Conservation (phyloP, 371 early-diverging fungal species). For the Mucor circinelloides region DNA sequence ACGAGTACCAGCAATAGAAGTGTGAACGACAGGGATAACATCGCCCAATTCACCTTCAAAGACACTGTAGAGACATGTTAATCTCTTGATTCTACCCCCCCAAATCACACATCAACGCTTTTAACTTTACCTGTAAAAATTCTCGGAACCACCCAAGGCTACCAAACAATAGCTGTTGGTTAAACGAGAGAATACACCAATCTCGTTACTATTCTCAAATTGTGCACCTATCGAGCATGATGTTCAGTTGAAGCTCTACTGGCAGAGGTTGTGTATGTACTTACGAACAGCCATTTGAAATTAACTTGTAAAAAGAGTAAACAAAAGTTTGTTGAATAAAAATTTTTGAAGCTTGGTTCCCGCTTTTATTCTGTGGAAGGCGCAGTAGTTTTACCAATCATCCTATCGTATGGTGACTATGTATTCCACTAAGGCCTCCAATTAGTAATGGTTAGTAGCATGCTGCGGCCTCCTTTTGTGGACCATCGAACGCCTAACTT, state of each 20-base stretch:
- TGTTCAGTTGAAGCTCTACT: background rate
- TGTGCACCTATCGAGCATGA: conserved; percentile 59
- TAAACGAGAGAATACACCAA: conserved; percentile 98
- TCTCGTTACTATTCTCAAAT: conserved; percentile 99
- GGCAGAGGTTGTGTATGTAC: conserved; percentile 1
- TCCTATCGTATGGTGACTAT: background rate
- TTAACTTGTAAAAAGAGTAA: conserved; percentile 8
- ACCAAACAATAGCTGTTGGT: conserved; percentile 99
- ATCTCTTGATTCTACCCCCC: background rate
- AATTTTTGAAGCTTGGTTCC: conserved; percentile 6
- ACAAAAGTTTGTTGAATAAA: conserved; percentile 8
- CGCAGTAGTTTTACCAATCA: conserved; percentile 12
- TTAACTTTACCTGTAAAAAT: conserved; percentile 89
- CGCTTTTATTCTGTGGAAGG: background rate
- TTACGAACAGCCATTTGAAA: conserved; percentile 46
- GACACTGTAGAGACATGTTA: conserved; percentile 60
- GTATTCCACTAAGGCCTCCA: background rate
- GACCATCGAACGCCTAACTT: background rate
- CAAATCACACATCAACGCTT: background rate
- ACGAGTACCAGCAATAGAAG: conserved; percentile 98
- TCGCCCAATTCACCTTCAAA: conserved; percentile 95
- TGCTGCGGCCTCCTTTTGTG: background rate
- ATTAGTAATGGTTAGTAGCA: background rate
- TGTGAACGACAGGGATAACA: conserved; percentile 98
- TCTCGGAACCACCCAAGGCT: conserved; percentile 97